A percentile compares a stretch with the other conserved stretches of the same genome.
Evolutionary conservation across 768 basidiomycete genomes (phyloP).

Genomic region (Clavaria fumosa): DNA sequence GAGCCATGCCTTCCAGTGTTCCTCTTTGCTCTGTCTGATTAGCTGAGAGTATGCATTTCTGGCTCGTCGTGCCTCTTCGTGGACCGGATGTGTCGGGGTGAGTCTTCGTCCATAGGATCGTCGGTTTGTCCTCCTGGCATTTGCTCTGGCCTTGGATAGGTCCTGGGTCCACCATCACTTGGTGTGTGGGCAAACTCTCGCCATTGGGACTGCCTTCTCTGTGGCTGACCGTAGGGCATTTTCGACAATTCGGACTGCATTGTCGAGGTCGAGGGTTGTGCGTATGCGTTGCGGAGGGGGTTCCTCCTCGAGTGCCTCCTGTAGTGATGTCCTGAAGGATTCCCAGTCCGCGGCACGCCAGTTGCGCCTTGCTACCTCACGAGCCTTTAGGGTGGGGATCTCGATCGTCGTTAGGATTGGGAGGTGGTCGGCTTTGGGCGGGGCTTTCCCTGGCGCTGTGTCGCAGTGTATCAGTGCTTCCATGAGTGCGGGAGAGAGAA

Average conservation of each 20-base stretch:
- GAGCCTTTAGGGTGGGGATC: not conserved
- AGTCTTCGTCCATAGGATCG: not conserved
- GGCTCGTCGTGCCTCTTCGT: not conserved
- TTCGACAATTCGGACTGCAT: not conserved
- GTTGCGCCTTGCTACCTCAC: not conserved
- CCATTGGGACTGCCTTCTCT: not conserved
- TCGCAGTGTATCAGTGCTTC: not conserved
- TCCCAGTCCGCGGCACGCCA: not conserved
- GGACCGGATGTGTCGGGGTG: not conserved
- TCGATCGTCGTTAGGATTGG: slow-evolving; percentile 1
- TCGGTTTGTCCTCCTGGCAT: not conserved
- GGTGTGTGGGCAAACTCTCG: slow-evolving; percentile 2
- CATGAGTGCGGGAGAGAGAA: not conserved
- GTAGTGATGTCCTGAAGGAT: not conserved
- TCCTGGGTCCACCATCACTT: slow-evolving; percentile 5
- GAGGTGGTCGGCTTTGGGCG: not conserved
- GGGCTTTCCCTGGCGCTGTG: not conserved
- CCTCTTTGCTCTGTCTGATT: not conserved
- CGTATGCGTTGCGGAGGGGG: not conserved
- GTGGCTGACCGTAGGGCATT: slow-evolving; percentile 2
- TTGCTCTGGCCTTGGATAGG: not conserved
- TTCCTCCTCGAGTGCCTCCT: not conserved
- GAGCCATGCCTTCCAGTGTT: slow-evolving; percentile 5
- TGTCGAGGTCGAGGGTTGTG: not conserved
- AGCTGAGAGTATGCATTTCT: slow-evolving; percentile 4